phyloP scores from a whole-genome alignment of 2,329 filamentous ascomycete species.

The Falciphora oryzae region DNA sequence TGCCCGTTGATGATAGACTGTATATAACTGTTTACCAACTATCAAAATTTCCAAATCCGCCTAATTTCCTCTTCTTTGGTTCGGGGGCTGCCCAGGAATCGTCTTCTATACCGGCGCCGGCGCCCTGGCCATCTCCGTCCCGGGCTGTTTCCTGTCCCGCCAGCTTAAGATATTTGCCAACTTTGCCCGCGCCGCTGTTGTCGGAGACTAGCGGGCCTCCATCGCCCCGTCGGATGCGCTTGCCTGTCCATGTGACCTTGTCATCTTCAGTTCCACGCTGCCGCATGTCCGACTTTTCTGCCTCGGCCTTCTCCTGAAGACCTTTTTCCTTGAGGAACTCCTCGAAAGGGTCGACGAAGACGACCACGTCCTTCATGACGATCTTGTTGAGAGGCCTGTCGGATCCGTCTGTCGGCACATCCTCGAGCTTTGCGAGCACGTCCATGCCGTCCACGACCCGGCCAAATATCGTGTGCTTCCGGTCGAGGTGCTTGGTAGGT shows the following conservation, averaged over 20 bases:
- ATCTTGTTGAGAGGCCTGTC: slow-evolving; percentile 75
- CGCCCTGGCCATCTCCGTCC: slow-evolving; percentile 37
- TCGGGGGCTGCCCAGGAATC: slow-evolving; percentile 59
- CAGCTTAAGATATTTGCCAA: slow-evolving; percentile 79
- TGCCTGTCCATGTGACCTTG: slow-evolving; percentile 91
- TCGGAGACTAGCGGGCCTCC: not conserved
- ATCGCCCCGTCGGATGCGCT: slow-evolving; percentile 58
- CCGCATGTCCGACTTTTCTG: slow-evolving; percentile 55
- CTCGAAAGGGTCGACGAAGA: slow-evolving; percentile 92
- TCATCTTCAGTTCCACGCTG: slow-evolving; percentile 79
- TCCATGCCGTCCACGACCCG: slow-evolving; percentile 72
- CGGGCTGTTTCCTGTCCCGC: slow-evolving; percentile 7
- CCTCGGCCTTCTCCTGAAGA: slow-evolving; percentile 53
- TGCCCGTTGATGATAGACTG: no score
- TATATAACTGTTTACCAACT: slow-evolving; percentile 55
- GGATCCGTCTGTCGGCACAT: slow-evolving; percentile 65
- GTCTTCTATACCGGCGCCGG: not conserved
- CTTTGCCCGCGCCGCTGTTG: slow-evolving; percentile 52
- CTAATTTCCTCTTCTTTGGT: slow-evolving; percentile 70
- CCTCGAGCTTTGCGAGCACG: slow-evolving; percentile 70
- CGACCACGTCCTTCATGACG: slow-evolving; percentile 71
- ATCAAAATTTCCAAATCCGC: slow-evolving; percentile 93
- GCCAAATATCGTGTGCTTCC: slow-evolving; percentile 96
- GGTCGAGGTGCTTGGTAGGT: slow-evolving; percentile 76
- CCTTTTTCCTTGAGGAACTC: slow-evolving; percentile 77